Evolutionary conservation across 805 yeast species (phyloP).

Genomic region (Saccharomycopsis sp.): DNA sequence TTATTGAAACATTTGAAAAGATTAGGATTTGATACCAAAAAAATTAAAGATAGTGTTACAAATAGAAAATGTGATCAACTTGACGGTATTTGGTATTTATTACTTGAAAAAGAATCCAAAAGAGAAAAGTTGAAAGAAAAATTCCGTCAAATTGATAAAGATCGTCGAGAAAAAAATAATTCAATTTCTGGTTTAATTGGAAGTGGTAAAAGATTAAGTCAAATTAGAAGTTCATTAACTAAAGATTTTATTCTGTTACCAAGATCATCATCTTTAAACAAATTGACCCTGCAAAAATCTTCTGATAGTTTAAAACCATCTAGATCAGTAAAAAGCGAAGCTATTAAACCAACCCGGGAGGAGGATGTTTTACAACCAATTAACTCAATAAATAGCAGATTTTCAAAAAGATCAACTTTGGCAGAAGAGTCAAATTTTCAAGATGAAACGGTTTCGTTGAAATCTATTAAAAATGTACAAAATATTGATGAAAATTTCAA

Average conservation of each 20-base stretch:
- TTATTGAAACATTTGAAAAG: conserved; percentile 17
- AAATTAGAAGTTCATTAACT: conserved; percentile 7
- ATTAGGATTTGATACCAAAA: conserved; percentile 17
- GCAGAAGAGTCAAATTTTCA: too few species aligned
- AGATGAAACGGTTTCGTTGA: too few species aligned
- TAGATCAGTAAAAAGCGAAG: too few species aligned
- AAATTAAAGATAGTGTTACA: conserved; percentile 32
- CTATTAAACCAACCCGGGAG: too few species aligned
- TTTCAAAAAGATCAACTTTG: too few species aligned
- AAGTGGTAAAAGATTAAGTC: conserved; percentile 11
- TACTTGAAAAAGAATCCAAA: conserved; percentile 24
- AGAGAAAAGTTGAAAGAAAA: conserved; percentile 22
- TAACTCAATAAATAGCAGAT: too few species aligned
- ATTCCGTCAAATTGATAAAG: conserved; percentile 7
- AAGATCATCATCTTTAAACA: neutral
- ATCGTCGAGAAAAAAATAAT: conserved; percentile 4
- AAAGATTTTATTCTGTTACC: neutral
- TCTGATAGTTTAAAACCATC: too few species aligned
- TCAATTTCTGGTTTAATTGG: conserved; percentile 13
- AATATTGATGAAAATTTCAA: too few species aligned
- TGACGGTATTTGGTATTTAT: conserved; percentile 17
- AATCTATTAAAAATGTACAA: too few species aligned
- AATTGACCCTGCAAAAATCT: too few species aligned
- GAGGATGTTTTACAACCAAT: too few species aligned
- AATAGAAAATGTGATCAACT: conserved; percentile 52